These are phyloP conservation scores for Hemisphaericaspora subhashii DNA, from an alignment of 1,139 yeast species.

Conservation along the genomic window DNA sequence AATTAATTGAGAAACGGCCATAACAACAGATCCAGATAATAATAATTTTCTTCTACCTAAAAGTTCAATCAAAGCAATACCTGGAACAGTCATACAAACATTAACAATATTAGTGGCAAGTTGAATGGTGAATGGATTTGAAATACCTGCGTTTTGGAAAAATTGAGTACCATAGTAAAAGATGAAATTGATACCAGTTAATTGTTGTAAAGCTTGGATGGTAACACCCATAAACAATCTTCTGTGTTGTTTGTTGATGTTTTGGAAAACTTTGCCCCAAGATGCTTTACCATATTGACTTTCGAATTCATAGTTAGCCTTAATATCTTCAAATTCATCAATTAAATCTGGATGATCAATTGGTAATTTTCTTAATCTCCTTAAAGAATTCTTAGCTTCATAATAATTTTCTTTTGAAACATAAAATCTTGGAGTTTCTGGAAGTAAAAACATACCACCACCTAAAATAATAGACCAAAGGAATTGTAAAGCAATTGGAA, in stretches of 20 bases:
- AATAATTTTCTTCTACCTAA: constrained; percentile 38
- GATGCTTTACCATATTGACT: constrained; percentile 27
- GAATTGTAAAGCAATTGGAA: constrained; percentile 56
- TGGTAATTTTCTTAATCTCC: constrained; percentile 34
- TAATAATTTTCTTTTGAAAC: constrained; percentile 53
- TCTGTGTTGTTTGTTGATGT: constrained; percentile 31
- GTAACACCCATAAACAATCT: constrained; percentile 35
- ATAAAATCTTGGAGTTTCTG: constrained; percentile 77
- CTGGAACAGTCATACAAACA: constrained; percentile 35
- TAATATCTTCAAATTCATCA: constrained; percentile 37
- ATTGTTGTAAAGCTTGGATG: constrained; percentile 57
- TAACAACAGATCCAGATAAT: constrained; percentile 56
- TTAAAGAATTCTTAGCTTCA: constrained; percentile 48
- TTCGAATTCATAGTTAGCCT: constrained; percentile 37
- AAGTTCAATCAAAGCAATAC: constrained; percentile 33
- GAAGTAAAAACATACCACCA: constrained; percentile 60
- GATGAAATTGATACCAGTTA: constrained; percentile 73
- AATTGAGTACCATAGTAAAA: constrained; percentile 68
- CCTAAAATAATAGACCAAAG: constrained; percentile 38
- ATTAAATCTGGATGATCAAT: constrained; percentile 38
- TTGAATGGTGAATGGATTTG: constrained; percentile 34
- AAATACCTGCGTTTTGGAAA: constrained; percentile 56
- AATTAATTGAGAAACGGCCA: constrained; percentile 65
- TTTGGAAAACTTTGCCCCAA: constrained; percentile 32
- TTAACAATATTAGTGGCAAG: constrained; percentile 38